Base-by-base conservation (phyloP, 2,329 filamentous ascomycete species). In the Didymellaceae sp. region DNA sequence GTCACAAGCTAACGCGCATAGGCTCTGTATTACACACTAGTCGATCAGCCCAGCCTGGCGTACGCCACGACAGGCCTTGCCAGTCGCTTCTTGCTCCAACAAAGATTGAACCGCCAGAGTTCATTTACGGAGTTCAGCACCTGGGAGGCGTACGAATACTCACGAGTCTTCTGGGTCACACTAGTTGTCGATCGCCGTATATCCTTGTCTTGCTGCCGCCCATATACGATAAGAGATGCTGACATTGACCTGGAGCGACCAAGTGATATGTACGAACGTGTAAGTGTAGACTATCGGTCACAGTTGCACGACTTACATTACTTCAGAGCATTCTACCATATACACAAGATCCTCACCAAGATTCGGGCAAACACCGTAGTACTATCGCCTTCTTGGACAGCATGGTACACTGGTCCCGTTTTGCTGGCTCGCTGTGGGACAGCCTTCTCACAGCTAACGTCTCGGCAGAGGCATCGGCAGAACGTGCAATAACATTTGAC, bases 61-160 rank as follows among this genome's bases (percentile, higher is more conserved):
- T 71, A 72, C 32, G 65, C 52, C n/a, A 58, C 60, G 3, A 66
- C 69, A 18, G 66, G 67, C 2, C 52, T 62, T 17, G 66, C 66
- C 5, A 65, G 63, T n/a, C 54, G 66, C 17, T 55, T 65, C 8
- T 55, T 52, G n/a, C 60, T 68, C 20, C 68, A 70, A 21, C 58
- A 61, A 22, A 61, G 63, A 5, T 46, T 72, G 6, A 66, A 72
- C 26, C 61, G 63, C 9, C 62, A 68, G 21, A 58, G 55, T 2
- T 60, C 57, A 4, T 63, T 59, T 58, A 6, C 41, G n/a, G 41
- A 57, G 30, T 20, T 58, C 31, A 40, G 52, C 22, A 13, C 32
- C 11, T 59, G 32, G 51, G 55, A 65, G 17, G 50, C 53, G 8
- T 63, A 66, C 33, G 57, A 61, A 52, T 63, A 60, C 7, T 49